These are phyloP conservation scores for Diaporthe citriasiana DNA, from an alignment of 2,329 filamentous ascomycete species.

Conservation along the genomic window DNA sequence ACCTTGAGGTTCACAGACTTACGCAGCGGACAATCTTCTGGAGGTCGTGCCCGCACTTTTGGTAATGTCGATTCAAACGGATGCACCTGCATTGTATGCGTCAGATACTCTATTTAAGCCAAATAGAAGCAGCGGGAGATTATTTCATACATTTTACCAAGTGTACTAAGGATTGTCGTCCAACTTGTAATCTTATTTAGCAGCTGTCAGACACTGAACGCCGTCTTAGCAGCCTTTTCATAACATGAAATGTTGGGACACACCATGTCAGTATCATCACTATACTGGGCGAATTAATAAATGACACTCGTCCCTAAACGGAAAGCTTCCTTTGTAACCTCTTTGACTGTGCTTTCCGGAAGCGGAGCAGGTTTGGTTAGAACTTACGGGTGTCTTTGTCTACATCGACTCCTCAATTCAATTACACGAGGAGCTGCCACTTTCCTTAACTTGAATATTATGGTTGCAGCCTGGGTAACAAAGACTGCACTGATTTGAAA, in stretches of 20 bases:
- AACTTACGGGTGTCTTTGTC: neutral
- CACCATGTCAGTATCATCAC: neutral
- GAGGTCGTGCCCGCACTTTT: neutral
- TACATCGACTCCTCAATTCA: neutral
- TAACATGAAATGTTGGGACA: neutral
- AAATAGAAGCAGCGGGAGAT: no score
- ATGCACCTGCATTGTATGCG: neutral
- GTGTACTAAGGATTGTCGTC: neutral
- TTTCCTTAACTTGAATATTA: neutral
- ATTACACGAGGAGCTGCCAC: neutral
- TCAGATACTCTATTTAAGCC: neutral
- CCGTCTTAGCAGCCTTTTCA: neutral
- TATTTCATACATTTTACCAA: neutral
- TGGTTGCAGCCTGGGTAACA: neutral
- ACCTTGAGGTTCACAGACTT: neutral
- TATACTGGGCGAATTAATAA: neutral
- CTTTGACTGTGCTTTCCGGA: neutral
- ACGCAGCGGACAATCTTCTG: constrained; percentile 27
- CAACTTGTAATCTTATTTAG: no score
- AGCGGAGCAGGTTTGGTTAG: no score
- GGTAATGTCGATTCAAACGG: neutral
- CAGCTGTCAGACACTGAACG: neutral
- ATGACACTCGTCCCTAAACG: neutral
- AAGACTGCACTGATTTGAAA: neutral
- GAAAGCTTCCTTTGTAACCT: neutral